phyloP scores from a whole-genome alignment of 2,329 filamentous ascomycete species.

The Trichoderma endophyticum region DNA sequence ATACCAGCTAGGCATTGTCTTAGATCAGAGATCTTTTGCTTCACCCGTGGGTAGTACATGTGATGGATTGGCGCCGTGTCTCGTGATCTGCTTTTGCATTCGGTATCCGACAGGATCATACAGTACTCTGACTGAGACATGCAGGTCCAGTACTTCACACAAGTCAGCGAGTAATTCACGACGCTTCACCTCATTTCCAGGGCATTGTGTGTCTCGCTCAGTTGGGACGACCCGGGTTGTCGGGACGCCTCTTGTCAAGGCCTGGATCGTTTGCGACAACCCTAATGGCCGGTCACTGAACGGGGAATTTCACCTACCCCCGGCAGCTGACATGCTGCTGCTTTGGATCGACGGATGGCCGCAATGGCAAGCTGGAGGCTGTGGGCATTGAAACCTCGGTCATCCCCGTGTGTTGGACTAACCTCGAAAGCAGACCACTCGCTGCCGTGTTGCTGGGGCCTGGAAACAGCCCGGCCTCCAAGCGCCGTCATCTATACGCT shows the following conservation, averaged over 20 bases:
- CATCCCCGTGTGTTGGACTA: constrained; percentile 15
- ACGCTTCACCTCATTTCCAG: constrained; percentile 4
- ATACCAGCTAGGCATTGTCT: constrained; percentile 15
- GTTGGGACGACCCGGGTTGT: constrained; percentile 16
- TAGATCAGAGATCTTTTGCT: constrained; percentile 18
- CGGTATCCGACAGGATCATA: background rate
- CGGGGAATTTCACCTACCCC: background rate
- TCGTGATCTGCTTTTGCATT: constrained; percentile 10
- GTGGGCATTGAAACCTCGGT: constrained; percentile 13
- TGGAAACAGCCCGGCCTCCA: constrained; percentile 8
- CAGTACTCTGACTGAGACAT: constrained; percentile 18
- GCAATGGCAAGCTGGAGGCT: background rate
- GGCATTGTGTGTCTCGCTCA: constrained; percentile 1
- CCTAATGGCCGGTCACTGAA: background rate
- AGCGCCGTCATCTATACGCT: background rate
- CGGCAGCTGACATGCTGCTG: background rate
- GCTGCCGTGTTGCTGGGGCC: constrained; percentile 6
- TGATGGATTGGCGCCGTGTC: background rate
- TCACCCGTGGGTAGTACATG: background rate
- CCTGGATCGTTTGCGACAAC: background rate
- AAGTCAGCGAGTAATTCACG: background rate
- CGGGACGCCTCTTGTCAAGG: constrained; percentile 12
- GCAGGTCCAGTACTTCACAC: background rate
- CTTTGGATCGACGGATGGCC: constrained; percentile 4
- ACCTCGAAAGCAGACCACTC: background rate